Base-by-base conservation (phyloP, 495 filamentous ascomycete species). In the Aspergillus incahuasiensis region DNA sequence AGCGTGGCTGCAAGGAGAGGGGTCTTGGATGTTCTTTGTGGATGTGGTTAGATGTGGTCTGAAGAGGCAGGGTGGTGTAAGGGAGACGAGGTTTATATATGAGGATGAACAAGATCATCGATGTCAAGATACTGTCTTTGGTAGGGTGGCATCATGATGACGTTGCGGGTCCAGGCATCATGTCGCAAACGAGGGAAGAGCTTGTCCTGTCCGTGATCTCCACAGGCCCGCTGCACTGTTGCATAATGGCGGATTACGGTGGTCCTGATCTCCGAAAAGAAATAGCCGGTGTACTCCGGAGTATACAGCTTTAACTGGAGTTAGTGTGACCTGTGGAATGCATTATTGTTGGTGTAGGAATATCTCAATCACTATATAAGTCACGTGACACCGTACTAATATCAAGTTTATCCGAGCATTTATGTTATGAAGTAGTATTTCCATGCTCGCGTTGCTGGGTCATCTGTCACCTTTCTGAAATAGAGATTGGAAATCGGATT, bases 101-200 rank as follows among this genome's bases (percentile, higher is more conserved):
- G 21, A 6, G 18, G 28, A n/a, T 48, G 12, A 30, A 12, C 11
- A 30, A 8, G 25, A 28, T 20, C 22, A 18, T 6, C 28, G 13
- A 30, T 19, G n/a, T 48, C 9, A 48, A 18, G 25, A 3, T 48
- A 48, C 47, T 30, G 47, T 48, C 28, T 25, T 49, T n/a, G 13
- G 9, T 28, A 16, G 25, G 25, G 3, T 8, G 25, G 15, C 49
- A 52, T 52, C 49, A 52, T 52, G 5, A 52, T 52, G 49, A 52
- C 49, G 49, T 52, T 52, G 48, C 48, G 48, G 48, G 48, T 40
- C 48, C 40, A 40, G 48, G 45, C 45, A 48, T n/a, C 28, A 30
- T 35, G 13, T 35, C 32, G 32, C 32, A 35, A 28, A 28, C 25
- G 4, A 35, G n/a, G 9, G 21, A 45, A 25, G 43, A 21, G 12